Evolutionary conservation across 352 stramenopile genomes (phyloP), one percentile per base, ranked within the genome.

Genomic region (Elongisporangium undulatum): DNA sequence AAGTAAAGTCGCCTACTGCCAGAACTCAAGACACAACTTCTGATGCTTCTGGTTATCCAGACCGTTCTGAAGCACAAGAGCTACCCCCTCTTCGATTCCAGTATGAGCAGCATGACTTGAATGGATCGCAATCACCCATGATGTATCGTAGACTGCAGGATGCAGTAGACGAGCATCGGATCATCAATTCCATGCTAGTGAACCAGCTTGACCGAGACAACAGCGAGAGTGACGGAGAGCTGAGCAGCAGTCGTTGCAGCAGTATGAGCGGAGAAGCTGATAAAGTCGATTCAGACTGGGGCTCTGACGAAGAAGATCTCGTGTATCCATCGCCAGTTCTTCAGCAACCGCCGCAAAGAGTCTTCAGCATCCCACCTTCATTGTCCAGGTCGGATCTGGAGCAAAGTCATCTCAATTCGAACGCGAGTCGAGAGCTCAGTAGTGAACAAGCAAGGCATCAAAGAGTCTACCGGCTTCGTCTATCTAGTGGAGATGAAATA

Each of bases 1-100:
- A 92, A 57, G 84, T 89, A 7, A 91, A 90, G 52, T 71, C 79
- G 19, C 67, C 72, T 12, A 55, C 58, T 9, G 67, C 69, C 57
- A 53, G 59, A 17, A 55, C 64, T 5, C 50, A 38, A 4, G 39
- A 20, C 2, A 20, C 53, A 23, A 51, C 56, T 61, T 41, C 52
- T 41, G 29, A 54, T n/a, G 51, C 21, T 5, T 58, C 56, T 20
- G 45, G 67, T 29, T 51, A 64, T 20, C 15, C 22, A 49, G 20
- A 58, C 3, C 50, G 53, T 51, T 13, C 3, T 56, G 34, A 29
- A 34, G 8, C 26, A 8, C 26, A 34, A 41, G 29, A 4, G 8
- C 29, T 15, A 13, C 13, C 29, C 29, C 29, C 29, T 41, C 29
- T 41, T 41, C 29, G 29, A 41, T 41, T 41, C 13, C 29, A 41